These are phyloP conservation scores for Oryza longistaminata DNA, from an alignment of 176 grass and related monocot species.

Conservation along the genomic window DNA sequence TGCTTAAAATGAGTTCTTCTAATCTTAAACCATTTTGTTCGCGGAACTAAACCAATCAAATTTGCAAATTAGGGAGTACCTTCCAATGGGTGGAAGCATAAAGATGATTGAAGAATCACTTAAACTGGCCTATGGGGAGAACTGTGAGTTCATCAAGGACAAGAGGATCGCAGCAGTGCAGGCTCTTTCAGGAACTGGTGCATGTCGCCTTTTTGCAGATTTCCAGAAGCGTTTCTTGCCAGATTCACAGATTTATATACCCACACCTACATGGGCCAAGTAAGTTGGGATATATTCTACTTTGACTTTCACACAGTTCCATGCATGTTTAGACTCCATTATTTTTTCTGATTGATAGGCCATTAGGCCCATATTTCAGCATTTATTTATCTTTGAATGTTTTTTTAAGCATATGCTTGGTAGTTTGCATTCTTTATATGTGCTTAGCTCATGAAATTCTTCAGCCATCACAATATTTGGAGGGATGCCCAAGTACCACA, in stretches of 20 bases:
- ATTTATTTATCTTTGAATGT: neutral
- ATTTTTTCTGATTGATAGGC: neutral
- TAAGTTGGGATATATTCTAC: constrained; percentile 38
- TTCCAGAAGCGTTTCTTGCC: constrained; percentile 92
- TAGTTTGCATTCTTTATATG: neutral
- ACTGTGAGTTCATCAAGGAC: constrained; percentile 83
- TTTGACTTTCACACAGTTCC: neutral
- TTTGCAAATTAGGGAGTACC: constrained; percentile 70
- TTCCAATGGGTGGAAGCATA: constrained; percentile 88
- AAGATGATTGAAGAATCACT: constrained; percentile 89
- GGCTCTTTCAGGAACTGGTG: constrained; percentile 89
- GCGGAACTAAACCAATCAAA: neutral
- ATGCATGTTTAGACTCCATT: neutral
- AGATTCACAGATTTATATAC: constrained; percentile 92
- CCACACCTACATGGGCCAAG: constrained; percentile 93
- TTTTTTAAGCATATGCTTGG: neutral
- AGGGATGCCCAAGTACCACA: constrained; percentile 88
- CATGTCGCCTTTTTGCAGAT: constrained; percentile 90
- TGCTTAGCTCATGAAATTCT: neutral
- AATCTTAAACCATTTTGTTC: neutral
- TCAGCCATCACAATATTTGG: constrained; percentile 63
- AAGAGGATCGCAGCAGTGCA: constrained; percentile 89
- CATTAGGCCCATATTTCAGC: too few species aligned
- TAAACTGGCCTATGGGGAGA: constrained; percentile 79
- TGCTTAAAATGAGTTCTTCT: constrained; percentile 6